Evolutionary conservation across 805 yeast genomes (phyloP), one percentile per base, ranked within the genome.

Genomic region (Pichia cabralensis): DNA sequence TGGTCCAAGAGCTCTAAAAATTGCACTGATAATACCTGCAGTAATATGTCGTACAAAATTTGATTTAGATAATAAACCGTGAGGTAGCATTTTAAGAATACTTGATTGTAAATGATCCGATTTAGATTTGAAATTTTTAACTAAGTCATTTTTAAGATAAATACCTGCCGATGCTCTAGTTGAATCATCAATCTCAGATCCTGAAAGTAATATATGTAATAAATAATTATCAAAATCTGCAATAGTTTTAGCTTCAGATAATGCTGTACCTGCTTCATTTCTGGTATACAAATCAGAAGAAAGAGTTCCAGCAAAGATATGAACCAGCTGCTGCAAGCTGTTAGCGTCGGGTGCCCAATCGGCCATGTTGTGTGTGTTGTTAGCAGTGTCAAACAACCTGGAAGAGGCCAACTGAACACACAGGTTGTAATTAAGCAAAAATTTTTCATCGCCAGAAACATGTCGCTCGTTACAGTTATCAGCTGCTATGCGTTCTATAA

Each of bases 131-230:
- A 59, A 53, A 23, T 59, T 52, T 38, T 59, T 64, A 25, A 72
- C 48, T n/a, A 86, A 60, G 41, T 71, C 71, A 56, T 88, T 89
- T 53, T 92, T 89, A 55, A 92, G 67, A 49, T 77, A 65, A 40
- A 88, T 58, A 8, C 97, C 98, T 1, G 96, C 89, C 0, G 94
- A 77, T 1, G 95, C 95, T 34, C 96, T 68, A 8, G 76, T 66
- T 27, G 74, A 75, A 0, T 74, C 56, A n/a, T 61, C 58, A 8
- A 69, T 60, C 7, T 14, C 26, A 9, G 53, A 52, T 14, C 65
- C 61, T 28, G 76, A 78, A 14, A 82, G 71, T 26, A 92, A 64
- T 29, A 88, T 68, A 48, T 72, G 74, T 24, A 83, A 67, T 20
- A 89, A 62, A 56, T 89, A 89, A 55, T 83, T 83, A 47, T 80